These are phyloP conservation scores for Termitomyces eurrhizus DNA, from an alignment of 768 basidiomycete species.

Conservation along the genomic window DNA sequence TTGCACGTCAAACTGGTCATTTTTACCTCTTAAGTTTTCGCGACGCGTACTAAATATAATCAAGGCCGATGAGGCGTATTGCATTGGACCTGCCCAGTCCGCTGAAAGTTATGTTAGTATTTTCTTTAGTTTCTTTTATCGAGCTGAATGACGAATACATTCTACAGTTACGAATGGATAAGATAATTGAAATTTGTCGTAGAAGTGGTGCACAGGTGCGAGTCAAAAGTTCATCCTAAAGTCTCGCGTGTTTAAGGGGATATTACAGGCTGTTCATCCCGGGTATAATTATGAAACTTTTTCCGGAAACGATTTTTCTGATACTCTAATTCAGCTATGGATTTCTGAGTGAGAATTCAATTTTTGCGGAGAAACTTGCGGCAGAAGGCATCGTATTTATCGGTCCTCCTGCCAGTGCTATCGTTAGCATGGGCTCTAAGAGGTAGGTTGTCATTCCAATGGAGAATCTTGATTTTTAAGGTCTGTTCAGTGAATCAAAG, in stretches of 20 bases:
- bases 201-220: constrained; percentile 80
- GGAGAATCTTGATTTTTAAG: not conserved
- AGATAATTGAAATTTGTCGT: constrained; percentile 80
- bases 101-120: constrained; percentile 81
- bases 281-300: constrained; percentile 45
- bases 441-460: constrained; percentile 43
- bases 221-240: not conserved
- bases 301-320: constrained; percentile 2
- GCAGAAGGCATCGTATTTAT: constrained; percentile 84
- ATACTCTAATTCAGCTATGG: constrained; percentile 53
- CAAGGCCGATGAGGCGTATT: constrained; percentile 84
- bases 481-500: constrained; percentile 75
- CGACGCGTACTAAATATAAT: not conserved
- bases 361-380: constrained; percentile 72
- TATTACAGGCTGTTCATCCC: constrained; percentile 79
- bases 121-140: not conserved
- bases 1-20: constrained; percentile 79
- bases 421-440: constrained; percentile 94
- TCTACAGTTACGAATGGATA: constrained; percentile 75
- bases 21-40: not conserved
- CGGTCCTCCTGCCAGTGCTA: constrained; percentile 84
- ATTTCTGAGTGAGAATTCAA: constrained; percentile 89
- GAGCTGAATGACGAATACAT: not conserved
- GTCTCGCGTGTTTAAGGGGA: not conserved
- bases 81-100: constrained; percentile 89